A percentile compares a stretch with the other conserved stretches of the same genome.
phyloP scores from a whole-genome alignment of 192 early-diverging fungal species.

The Dimargaris xerosporica region DNA sequence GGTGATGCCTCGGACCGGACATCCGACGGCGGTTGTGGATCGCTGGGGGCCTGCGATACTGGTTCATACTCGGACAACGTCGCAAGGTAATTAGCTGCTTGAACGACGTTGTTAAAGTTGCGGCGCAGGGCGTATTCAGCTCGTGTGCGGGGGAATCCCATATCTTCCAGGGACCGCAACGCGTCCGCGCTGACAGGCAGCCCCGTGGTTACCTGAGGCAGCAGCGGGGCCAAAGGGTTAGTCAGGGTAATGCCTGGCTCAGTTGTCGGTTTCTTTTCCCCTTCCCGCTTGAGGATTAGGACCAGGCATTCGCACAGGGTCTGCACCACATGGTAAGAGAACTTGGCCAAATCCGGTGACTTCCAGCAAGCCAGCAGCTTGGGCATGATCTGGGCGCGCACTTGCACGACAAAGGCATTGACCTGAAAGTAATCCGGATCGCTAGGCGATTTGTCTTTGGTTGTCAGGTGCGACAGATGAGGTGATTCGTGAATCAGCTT shows the following conservation, averaged over 20 bases:
- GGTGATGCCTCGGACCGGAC: too few species aligned
- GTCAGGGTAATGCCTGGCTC: slow-evolving; percentile 16
- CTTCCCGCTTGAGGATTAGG: slow-evolving; percentile 56
- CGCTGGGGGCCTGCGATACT: too few species aligned
- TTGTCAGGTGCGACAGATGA: slow-evolving; percentile 33
- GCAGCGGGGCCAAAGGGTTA: slow-evolving; percentile 1
- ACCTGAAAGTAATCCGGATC: slow-evolving; percentile 53
- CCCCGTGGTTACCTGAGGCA: slow-evolving; percentile 20
- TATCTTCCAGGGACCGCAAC: slow-evolving; percentile 58
- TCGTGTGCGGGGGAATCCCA: slow-evolving; percentile 72
- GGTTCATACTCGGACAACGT: too few species aligned
- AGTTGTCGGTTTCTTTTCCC: slow-evolving; percentile 35
- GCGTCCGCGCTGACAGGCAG: slow-evolving; percentile 39
- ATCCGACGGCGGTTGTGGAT: too few species aligned
- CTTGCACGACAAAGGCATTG: slow-evolving; percentile 42
- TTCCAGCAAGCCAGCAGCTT: slow-evolving; percentile 45
- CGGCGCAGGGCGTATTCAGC: slow-evolving; percentile 67
- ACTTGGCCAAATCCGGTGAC: slow-evolving; percentile 36
- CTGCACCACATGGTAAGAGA: slow-evolving; percentile 35
- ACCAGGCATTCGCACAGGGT: slow-evolving; percentile 42
- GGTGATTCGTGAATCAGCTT: slow-evolving; percentile 63
- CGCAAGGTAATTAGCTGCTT: slow-evolving; percentile 77
- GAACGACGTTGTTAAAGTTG: slow-evolving; percentile 53
- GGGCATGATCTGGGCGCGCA: slow-evolving; percentile 45
- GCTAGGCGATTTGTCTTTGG: slow-evolving; percentile 37